phyloP scores from a whole-genome alignment of 371 early-diverging fungal genomes.

The Lichtheimia ramosa region DNA sequence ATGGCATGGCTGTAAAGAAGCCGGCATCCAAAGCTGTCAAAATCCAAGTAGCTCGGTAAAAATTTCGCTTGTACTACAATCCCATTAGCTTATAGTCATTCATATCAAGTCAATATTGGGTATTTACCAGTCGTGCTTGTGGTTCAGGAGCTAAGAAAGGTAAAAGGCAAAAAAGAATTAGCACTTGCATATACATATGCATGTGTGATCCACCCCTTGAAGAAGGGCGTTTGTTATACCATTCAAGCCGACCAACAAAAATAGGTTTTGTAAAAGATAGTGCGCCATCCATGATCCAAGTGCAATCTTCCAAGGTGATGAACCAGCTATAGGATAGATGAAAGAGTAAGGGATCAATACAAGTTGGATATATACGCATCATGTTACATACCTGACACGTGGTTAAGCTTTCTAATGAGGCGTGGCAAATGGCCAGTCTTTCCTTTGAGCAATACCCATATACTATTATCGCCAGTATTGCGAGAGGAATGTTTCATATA shows the following conservation, averaged over 20 bases:
- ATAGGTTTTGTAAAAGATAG: conserved; percentile 62
- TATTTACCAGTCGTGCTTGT: conserved; percentile 56
- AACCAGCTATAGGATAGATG: conserved; percentile 34
- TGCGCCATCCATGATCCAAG: conserved; percentile 66
- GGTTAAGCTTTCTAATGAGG: conserved; percentile 26
- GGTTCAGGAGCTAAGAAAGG: conserved; percentile 64
- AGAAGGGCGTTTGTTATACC: conserved; percentile 35
- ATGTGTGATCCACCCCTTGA: not conserved
- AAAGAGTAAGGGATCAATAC: conserved; percentile 1
- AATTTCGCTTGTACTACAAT: conserved; percentile 84
- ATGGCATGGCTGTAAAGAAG: conserved; percentile 88
- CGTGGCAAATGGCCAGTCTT: conserved; percentile 24
- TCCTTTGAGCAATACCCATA: conserved; percentile 42
- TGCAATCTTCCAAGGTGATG: conserved; percentile 80
- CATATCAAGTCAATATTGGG: not conserved
- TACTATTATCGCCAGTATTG: conserved; percentile 15
- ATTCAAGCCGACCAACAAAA: conserved; percentile 58
- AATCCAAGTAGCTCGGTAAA: conserved; percentile 92
- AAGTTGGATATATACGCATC: conserved; percentile 3
- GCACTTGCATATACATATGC: not conserved
- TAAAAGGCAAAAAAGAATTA: not conserved
- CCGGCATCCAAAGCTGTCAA: conserved; percentile 93
- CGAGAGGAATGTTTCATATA: not conserved
- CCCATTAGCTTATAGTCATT: not conserved
- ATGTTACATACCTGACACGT: conserved; percentile 25